phyloP scores from a whole-genome alignment of 2,329 filamentous ascomycete species.

The Aspergillus fischeri region DNA sequence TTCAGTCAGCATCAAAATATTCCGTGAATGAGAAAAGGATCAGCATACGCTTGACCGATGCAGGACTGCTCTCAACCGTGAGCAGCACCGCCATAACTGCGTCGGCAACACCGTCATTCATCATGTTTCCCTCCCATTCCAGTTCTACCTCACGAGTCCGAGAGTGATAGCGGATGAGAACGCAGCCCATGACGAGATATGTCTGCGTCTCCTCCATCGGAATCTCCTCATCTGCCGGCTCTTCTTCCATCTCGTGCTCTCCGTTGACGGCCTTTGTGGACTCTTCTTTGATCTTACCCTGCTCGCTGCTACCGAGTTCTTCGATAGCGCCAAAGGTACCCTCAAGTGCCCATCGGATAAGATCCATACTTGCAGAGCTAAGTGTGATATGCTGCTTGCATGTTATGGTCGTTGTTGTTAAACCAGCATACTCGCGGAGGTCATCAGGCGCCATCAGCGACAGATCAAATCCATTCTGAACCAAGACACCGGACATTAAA shows the following conservation, averaged over 20 bases:
- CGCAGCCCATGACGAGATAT: slow-evolving; percentile 81
- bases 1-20: slow-evolving; percentile 16
- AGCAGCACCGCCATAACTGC: slow-evolving; percentile 90
- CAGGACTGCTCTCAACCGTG: slow-evolving; percentile 88
- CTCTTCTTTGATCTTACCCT: slow-evolving; percentile 21
- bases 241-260: slow-evolving; percentile 26
- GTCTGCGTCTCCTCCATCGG: slow-evolving; percentile 32
- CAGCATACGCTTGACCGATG: slow-evolving; percentile 79
- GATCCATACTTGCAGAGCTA: slow-evolving; percentile 79
- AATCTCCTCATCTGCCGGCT: slow-evolving; percentile 45
- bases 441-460: slow-evolving; percentile 96
- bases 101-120: slow-evolving; percentile 97
- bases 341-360: slow-evolving; percentile 91
- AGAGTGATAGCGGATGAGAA: slow-evolving; percentile 71
- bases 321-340: slow-evolving; percentile 89
- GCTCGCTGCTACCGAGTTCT: slow-evolving; percentile 31
- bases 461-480: slow-evolving; percentile 97
- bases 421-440: slow-evolving; percentile 89
- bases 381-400: slow-evolving; percentile 89
- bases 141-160: slow-evolving; percentile 75
- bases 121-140: slow-evolving; percentile 96
- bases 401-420: slow-evolving; percentile 89
- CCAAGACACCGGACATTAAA: slow-evolving; percentile 82
- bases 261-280: slow-evolving; percentile 33
- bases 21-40: not conserved